Evolutionary conservation across 2,329 filamentous ascomycete species (phyloP), one percentile per base, ranked within the genome.

Genomic region (Fusarium tupiense): DNA sequence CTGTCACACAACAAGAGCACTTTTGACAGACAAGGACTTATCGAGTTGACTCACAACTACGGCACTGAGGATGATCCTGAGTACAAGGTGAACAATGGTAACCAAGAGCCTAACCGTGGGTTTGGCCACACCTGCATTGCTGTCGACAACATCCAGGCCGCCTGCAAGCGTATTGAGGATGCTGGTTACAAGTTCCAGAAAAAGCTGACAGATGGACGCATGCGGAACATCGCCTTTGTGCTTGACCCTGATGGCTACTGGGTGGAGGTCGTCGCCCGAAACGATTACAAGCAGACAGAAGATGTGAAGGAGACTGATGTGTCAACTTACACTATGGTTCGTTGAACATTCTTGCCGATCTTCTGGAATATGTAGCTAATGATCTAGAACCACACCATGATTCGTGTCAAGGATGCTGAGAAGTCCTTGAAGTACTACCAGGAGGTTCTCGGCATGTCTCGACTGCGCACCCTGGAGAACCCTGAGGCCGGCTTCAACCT

Each of bases 141-240:
- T 58, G 93, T 95, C 57, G 93, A 95, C 84, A 91, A 94, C 82
- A 92, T 98, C 72, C 93, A 97, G 85, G 94, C 93, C 7, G 95
- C 96, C 5, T 98, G 96, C 86, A 87, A 95, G 86, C 90, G 95
- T 65, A 89, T 99, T 69, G 94, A 97, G 82, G 93, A 96, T 80
- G 95, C 93, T 12, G 95, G 95, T 0, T 98, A 98, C 85, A 89
- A 89, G 72, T 99, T 98, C 85, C 94, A 98, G 88, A 98, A 98
- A 90, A 97, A 94, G 85, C 86, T 98, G 65, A 91, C 91, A 0
- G 96, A 98, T 75, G 96, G 96, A 6, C 89, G 92, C 65, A 97
- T 97, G 94, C 89, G 88, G 79, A 85, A 93, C 79, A 97, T 98
- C 79, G 96, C 96, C 2, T 98, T 98, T 81, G 95, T 88, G 4